Conservation (phyloP, 768 basidiomycete genomes). For the Hygrocybe coccinea region DNA sequence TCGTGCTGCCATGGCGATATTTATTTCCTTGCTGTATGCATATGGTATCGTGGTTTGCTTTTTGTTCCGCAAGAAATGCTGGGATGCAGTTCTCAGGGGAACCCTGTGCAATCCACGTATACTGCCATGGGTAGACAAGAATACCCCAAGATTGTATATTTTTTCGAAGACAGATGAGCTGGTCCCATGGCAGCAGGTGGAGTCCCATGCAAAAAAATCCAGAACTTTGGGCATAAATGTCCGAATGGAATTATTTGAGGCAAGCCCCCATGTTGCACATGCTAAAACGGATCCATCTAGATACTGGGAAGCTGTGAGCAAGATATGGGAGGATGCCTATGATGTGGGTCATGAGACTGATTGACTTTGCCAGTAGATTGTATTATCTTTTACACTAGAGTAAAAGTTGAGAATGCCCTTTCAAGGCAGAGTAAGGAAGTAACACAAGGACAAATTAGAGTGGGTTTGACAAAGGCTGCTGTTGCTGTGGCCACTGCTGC, state of each 20-base stretch:
- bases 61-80: conserved; percentile 21
- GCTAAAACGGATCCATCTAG: conserved; percentile 38
- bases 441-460: too few species aligned
- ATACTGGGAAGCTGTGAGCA: conserved; percentile 41
- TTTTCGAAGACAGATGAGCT: conserved; percentile 42
- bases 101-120: conserved; percentile 25
- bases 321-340: conserved; percentile 28
- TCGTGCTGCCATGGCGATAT: conserved; percentile 16
- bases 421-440: too few species aligned
- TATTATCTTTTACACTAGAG: too few species aligned
- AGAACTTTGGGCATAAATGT: conserved; percentile 32
- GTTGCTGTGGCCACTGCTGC: too few species aligned
- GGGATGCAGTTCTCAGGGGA: conserved; percentile 25
- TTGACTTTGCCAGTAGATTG: too few species aligned
- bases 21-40: conserved; percentile 29
- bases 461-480: too few species aligned
- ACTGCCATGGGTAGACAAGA: conserved; percentile 38
- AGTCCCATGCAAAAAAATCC: conserved; percentile 32
- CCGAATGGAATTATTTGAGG: conserved; percentile 34
- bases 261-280: conserved; percentile 44
- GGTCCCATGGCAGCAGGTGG: conserved; percentile 34
- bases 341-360: too few species aligned
- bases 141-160: conserved; percentile 42
- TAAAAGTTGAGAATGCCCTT: too few species aligned
- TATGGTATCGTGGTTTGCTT: conserved; percentile 16